Evolutionary conservation across 345 rosid genomes (phyloP), one percentile per base, ranked within the genome.

Genomic region (Salix koriyanagi): DNA sequence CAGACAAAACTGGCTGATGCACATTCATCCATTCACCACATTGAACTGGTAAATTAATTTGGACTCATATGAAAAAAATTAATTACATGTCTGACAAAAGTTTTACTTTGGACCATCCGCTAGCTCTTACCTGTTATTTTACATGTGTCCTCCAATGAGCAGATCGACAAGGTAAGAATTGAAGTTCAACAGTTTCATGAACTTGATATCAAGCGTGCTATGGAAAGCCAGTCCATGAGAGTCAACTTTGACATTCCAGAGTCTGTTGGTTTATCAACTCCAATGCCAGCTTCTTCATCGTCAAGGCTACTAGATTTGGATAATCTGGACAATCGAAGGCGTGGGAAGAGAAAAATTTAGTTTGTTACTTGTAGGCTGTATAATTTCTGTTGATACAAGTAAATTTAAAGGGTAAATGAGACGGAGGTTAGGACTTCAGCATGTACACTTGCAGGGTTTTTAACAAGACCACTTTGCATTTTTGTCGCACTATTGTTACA

Each of bases 1-100:
- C 97, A 96, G 81, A 86, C 78, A 79, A 90, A 87, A 82, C 94
- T 96, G 48, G 91, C 90, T n/a, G 97, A 96, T 84, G 93, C 98
- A 14, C 91, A 84, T 65, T 90, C 98, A 65, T 93, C 99, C 18
- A 89, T 92, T 23, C 87, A 90, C 82, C 99, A 96, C 81, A 84
- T 93, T 78, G 98, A 92, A 85, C 83, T 93, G 81, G 99, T 95
- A 52, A 21, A 48, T 3, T 5, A 28, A 7, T 42, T 37, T 73
- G 39, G 44, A 30, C 54, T 52, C 28, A 62, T 70, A 1, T 67
- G 60, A 39, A 8, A 11, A 65, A 32, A 69, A 52, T 39, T 23
- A 28, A 42, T 36, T 54, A 67, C 39, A 12, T 77, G 16, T 34
- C 37, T 19, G 76, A 56, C 18, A n/a, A 26, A 73, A 68, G 23